Evolutionary conservation across 495 filamentous ascomycete species (phyloP).

Genomic region (Podospora australis): DNA sequence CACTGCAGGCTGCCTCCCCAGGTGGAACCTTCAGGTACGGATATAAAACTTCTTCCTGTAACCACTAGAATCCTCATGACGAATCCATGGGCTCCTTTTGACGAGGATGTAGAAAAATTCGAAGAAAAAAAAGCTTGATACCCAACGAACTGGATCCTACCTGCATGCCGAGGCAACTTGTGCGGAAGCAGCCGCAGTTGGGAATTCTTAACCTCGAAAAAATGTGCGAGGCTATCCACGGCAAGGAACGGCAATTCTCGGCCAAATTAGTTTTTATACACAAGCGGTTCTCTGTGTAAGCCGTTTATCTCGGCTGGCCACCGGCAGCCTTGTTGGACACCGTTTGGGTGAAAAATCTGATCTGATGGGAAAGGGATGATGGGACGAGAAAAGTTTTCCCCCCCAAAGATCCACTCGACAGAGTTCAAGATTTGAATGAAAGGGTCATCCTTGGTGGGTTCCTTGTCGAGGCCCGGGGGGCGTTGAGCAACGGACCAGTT

Average conservation of each 20-base stretch:
- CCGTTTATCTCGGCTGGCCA: no score
- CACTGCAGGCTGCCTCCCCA: no score
- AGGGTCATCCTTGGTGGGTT: no score
- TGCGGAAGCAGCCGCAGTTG: neutral
- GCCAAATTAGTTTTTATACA: neutral
- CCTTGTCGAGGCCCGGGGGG: no score
- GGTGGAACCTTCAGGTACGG: no score
- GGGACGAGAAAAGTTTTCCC: conserved; percentile 10
- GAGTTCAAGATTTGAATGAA: no score
- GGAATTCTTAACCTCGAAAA: neutral
- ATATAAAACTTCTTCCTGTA: neutral
- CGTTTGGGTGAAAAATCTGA: neutral
- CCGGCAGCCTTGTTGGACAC: conserved; percentile 7
- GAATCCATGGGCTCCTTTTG: conserved; percentile 4
- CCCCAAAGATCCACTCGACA: no score
- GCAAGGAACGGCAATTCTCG: conserved; percentile 12
- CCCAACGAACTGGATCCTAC: neutral
- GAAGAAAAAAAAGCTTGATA: conserved; percentile 1
- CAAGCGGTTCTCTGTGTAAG: no score
- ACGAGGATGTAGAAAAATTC: neutral
- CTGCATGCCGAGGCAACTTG: neutral
- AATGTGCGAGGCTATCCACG: conserved; percentile 1
- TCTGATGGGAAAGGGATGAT: neutral
- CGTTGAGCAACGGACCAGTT: no score
- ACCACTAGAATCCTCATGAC: conserved; percentile 8